These are phyloP conservation scores for Adansonia digitata DNA, from an alignment of 345 rosid genomes.

Conservation along the genomic window DNA sequence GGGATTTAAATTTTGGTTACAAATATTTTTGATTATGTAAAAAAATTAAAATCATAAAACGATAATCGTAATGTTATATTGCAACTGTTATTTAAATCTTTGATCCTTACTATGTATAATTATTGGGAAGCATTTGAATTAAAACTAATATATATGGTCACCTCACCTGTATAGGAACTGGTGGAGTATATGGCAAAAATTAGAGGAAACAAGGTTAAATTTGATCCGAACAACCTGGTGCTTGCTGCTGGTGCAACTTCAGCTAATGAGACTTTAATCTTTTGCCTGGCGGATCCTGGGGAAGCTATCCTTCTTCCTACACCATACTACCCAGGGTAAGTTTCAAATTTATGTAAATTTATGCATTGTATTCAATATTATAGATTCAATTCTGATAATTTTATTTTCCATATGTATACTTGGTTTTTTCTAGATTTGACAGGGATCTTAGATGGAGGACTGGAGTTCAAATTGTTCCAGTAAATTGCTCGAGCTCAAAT, in stretches of 20 bases:
- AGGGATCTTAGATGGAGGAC: slow-evolving; percentile 84
- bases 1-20: too few species aligned
- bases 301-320: slow-evolving; percentile 90
- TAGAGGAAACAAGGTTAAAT: slow-evolving; percentile 64
- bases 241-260: slow-evolving; percentile 92
- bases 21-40: too few species aligned
- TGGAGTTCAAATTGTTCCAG: slow-evolving; percentile 57
- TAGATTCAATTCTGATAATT: not conserved
- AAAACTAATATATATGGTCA: not conserved
- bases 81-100: too few species aligned
- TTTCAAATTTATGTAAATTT: not conserved
- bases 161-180: slow-evolving; percentile 37
- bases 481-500: slow-evolving; percentile 50
- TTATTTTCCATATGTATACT: not conserved
- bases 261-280: slow-evolving; percentile 81
- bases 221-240: slow-evolving; percentile 59
- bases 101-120: too few species aligned
- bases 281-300: slow-evolving; percentile 82
- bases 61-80: too few species aligned
- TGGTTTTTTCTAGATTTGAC: slow-evolving; percentile 53
- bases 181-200: slow-evolving; percentile 60
- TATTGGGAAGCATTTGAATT: not conserved
- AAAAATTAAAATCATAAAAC: too few species aligned
- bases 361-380: not conserved
- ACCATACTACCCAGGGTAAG: slow-evolving; percentile 88